Base-by-base conservation (phyloP, 345 rosid genomes). In the Luvunga scandens region DNA sequence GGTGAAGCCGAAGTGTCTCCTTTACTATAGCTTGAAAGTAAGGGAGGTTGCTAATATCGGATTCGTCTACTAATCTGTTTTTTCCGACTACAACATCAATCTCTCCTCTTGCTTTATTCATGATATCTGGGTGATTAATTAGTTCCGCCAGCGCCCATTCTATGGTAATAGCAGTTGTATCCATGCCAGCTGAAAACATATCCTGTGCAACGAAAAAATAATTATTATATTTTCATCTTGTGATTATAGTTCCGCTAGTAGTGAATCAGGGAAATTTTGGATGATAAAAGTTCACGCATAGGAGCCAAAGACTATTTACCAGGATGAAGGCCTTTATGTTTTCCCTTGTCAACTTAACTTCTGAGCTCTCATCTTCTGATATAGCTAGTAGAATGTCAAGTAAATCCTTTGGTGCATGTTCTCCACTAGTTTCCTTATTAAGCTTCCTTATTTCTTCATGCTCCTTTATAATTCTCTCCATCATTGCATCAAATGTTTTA, bases 81-180 rank as follows among this genome's bases (percentile, higher is more conserved):
- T 39, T 78, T 72, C 91, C 88, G 12, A 89, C 78, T 27, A 81
- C 69, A 0, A 39, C 19, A 39, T 88, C 84, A 34, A 92, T 92
- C 83, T 92, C 97, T 36, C 81, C 79, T 85, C 88, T 83, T 42
- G 89, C 89, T 80, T 85, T 93, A 9, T 59, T 12, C 82, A 88
- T 76, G 27, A 85, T 75, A 9, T 82, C 57, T 9, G 88, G 91
- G 75, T 90, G 84, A 72, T 93, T 93, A 22, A 92, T 90, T 66
- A 90, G 86, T 85, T 93, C 98, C 2, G 93, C 81, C 55, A 91
- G 81, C 73, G 94, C 91, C 95, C 93, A 93, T 73, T 90, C 91
- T 71, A 36, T 84, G 1, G 88, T 80, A 38, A 84, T 72, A 0
- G 94, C 91, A 3, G 92, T 84, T 66, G 93, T 91, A 66, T 90